Evolutionary conservation across 257 asterid genomes (phyloP), one percentile per base, ranked within the genome.

Genomic region (Ligustrum vulgare): DNA sequence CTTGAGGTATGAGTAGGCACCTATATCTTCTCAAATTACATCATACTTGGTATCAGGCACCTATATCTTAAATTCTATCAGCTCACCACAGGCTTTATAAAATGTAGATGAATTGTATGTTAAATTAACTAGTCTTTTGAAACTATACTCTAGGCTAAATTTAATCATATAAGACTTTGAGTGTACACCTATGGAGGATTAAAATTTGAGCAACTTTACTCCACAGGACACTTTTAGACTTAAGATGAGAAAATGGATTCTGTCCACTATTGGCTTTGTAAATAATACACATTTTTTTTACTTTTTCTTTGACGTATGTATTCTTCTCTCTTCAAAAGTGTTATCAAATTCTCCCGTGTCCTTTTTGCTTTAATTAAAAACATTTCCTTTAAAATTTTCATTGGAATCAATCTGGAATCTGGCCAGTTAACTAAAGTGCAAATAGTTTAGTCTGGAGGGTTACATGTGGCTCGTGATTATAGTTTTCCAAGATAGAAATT

Each of bases 1-100:
- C 93, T 93, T 41, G 92, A 93, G 98, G 99, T 95, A 89, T 73
- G 77, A 66, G 70, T 12, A 34, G 45, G n/a, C 3, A 0, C 32
- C 8, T 33, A 25, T 66, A 67, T 23, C 25, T 69, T 23, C 35
- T 60, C 56, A 16, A 62, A 56, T 20, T 65, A 9, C 47, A 1
- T 39, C 47, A 39, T 28, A 39, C 2, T 39, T 9, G 47, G 47
- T 39, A 9, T 39, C 15, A 13, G 4, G 15, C 4, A 10, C 47
- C 15, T 39, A 39, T 39, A 10, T 39, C 47, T 39, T 39, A 39
- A 16, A 23, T 18, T 49, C 6, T 49, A 49, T 23, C 60, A 4
- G 60, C 60, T 5, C 22, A 49, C 60, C 23, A 49, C 8, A 43
- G 4, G 51, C 51, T 18, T 18, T 49, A 18, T 16, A 51, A 51